phyloP scores from a whole-genome alignment of 2,329 filamentous ascomycete species.

The Coleophoma eucalyptorum region DNA sequence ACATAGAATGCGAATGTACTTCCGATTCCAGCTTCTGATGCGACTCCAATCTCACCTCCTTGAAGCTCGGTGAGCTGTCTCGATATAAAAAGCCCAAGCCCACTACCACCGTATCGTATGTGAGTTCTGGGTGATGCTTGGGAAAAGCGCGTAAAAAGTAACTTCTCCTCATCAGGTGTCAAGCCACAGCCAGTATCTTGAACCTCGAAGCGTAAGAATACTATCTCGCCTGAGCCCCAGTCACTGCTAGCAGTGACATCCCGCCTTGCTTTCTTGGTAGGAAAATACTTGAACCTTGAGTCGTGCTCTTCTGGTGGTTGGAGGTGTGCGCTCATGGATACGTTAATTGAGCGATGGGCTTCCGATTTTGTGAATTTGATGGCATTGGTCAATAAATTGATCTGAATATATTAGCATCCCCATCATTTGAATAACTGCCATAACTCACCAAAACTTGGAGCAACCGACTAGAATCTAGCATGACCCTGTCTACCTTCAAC shows the following conservation, averaged over 20 bases:
- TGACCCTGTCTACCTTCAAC: constrained; percentile 64
- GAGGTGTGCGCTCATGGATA: constrained; percentile 24
- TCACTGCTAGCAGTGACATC: constrained; percentile 35
- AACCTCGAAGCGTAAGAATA: constrained; percentile 70
- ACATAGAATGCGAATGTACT: constrained; percentile 74
- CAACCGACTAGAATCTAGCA: constrained; percentile 68
- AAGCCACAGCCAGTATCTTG: constrained; percentile 74
- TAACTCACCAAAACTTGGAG: constrained; percentile 55
- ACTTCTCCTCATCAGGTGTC: constrained; percentile 64
- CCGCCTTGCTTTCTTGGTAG: constrained; percentile 55
- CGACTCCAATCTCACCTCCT: constrained; percentile 69
- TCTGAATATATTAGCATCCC: constrained; percentile 26
- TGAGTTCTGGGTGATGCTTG: constrained; percentile 75
- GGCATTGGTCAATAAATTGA: constrained; percentile 69
- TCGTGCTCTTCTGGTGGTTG: constrained; percentile 45
- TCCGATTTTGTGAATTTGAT: constrained; percentile 63
- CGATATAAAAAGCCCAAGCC: constrained; percentile 76
- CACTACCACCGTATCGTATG: constrained; percentile 74
- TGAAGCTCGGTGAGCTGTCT: constrained; percentile 74
- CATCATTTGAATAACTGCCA: neutral
- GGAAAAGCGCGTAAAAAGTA: constrained; percentile 75
- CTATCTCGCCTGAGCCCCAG: constrained; percentile 68
- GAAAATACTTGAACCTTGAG: constrained; percentile 23
- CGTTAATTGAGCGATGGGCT: constrained; percentile 42
- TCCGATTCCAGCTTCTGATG: constrained; percentile 61